Conservation (phyloP, 768 basidiomycete species). For the Kwoniella botswanensis region DNA sequence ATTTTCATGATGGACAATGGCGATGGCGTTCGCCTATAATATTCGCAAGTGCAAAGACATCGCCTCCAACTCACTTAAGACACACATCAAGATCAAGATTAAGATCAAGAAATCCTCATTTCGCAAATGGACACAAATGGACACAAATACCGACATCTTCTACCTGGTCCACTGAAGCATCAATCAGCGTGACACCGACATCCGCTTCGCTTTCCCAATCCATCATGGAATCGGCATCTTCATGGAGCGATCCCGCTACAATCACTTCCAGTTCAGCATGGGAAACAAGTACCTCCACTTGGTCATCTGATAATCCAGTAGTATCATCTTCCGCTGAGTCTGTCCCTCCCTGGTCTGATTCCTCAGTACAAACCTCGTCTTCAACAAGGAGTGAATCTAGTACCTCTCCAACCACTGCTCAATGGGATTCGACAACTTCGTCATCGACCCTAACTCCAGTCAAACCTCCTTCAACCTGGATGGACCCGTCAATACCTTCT, state of each 20-base stretch:
- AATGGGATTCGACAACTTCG: neutral
- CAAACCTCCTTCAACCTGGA: too few relatives aligned
- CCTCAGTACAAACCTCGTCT: neutral
- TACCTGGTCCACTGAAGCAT: too few relatives aligned
- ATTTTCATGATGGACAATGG: neutral
- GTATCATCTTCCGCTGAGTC: neutral
- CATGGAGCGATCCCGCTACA: neutral
- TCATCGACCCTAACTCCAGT: neutral
- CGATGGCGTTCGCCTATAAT: neutral
- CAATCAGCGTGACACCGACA: too few relatives aligned
- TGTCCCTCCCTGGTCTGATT: neutral
- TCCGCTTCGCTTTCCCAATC: too few relatives aligned
- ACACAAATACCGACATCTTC: too few relatives aligned
- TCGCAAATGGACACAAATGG: neutral
- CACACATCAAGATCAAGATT: constrained; percentile 1
- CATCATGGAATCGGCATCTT: too few relatives aligned
- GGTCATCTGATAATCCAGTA: neutral
- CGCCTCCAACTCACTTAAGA: neutral
- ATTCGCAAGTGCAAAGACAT: neutral
- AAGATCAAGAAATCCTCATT: neutral
- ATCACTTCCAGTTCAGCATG: neutral
- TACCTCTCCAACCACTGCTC: neutral
- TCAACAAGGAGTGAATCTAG: neutral
- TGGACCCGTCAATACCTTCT: too few relatives aligned
- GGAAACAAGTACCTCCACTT: neutral